Evolutionary conservation across 2,329 filamentous ascomycete species (phyloP).

Genomic region (Metarhizium guizhouense): DNA sequence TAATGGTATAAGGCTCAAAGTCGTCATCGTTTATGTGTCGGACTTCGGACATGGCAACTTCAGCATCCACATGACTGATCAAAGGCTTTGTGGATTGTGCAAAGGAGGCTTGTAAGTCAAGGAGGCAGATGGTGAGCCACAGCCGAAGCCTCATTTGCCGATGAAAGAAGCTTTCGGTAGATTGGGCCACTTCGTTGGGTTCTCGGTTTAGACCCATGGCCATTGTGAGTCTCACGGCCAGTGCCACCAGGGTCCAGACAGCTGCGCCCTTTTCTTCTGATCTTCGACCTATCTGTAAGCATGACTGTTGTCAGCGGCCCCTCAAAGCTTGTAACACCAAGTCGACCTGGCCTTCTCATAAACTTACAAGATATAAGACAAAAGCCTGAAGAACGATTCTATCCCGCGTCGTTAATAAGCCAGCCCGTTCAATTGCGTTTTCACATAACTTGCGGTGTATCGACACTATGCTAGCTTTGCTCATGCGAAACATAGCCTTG

Average conservation of each 20-base stretch:
- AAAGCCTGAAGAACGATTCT: constrained; percentile 20
- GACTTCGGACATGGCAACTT: background rate
- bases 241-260: constrained; percentile 7
- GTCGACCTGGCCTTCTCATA: background rate
- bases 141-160: constrained; percentile 8
- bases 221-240: constrained; percentile 7
- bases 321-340: background rate
- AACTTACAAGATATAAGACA: constrained; percentile 15
- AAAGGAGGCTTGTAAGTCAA: constrained; percentile 8
- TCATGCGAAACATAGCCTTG: constrained; percentile 7
- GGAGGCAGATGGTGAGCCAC: constrained; percentile 8
- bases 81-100: constrained; percentile 6
- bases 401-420: constrained; percentile 16
- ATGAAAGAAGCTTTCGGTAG: constrained; percentile 6
- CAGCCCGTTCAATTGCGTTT: constrained; percentile 12
- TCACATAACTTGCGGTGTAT: constrained; percentile 5
- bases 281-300: constrained; percentile 4
- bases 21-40: constrained; percentile 9
- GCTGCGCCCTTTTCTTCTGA: constrained; percentile 5
- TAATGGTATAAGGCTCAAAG: constrained; percentile 2
- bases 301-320: background rate
- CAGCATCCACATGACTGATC: constrained; percentile 3
- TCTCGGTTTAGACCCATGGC: constrained; percentile 4
- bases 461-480: constrained; percentile 8
- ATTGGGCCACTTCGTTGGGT: no score